Base-by-base conservation (phyloP, 2,329 filamentous ascomycete genomes). In the Ceratocystis destructans region DNA sequence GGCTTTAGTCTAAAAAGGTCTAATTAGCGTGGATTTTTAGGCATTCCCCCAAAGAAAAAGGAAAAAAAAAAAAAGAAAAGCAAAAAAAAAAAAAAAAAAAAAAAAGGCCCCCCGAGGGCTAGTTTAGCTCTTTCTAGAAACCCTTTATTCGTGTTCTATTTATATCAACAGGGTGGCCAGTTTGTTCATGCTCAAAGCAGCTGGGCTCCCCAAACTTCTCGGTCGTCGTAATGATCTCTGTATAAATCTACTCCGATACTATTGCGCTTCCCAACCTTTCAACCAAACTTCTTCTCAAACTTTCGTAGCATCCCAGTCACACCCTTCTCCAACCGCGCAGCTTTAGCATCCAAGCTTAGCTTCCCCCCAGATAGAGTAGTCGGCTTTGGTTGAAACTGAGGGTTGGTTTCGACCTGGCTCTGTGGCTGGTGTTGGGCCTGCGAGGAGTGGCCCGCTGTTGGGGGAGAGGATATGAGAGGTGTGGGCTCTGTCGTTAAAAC, bases 251-350 rank as follows among this genome's bases (percentile, higher is more conserved):
- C 10, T 8, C 22, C 10, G 22, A 53, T 25, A n/a, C 3, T 33
- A n/a, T n/a, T 20, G 5, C 8, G 5, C 28, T 33, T 6, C 15
- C 17, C 28, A 5, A 2, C 33, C 3, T 5, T 66, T 20, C 61
- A 84, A 0, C 79, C 80, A 75, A 87, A 86, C 73, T 84, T 88
- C 83, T 89, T 90, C 77, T 91, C 88, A 74, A 91, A 81, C 76
- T 86, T 89, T 80, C 87, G 90, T 70, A 91, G 75, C 78, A 90
- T 86, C 5, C 85, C 84, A 33, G 83, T 82, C 3, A 90, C 82
- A 0, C 87, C 85, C 73, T 84, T 85, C 76, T 91, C 88, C 44
- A 90, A 71, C 71, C 83, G 80, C 33, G 83, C 84, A 0, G 87
- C 83, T 68, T 83, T 81, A 73, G 85, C 82, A 71, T 88, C 87